Evolutionary conservation across 495 filamentous ascomycete species (phyloP), one percentile per base, ranked within the genome.

Genomic region (Durotheca rogersii): DNA sequence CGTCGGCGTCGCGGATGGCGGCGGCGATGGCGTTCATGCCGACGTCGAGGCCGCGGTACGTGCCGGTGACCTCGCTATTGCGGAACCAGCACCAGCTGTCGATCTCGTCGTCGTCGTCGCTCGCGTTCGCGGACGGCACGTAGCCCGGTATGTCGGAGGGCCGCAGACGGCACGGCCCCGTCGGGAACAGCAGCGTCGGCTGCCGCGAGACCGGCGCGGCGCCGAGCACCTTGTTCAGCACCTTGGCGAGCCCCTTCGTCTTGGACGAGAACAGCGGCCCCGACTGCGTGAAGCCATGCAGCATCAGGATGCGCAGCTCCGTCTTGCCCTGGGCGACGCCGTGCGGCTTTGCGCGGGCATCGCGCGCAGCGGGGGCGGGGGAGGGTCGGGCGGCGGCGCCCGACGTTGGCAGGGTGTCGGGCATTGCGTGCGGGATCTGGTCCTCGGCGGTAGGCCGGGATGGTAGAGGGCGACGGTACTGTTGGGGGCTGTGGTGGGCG

Each of bases 1-100:
- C 81, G 0, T 78, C 79, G 61, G 61, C 82, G n/a, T 71, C 69
- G 12, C 64, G 52, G 7, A 95, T 76, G 0, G 78, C 67, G 27
- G 72, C 57, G 0, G 84, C 88, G 3, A 96, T 64, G 6, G 61
- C 43, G 0, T 46, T 64, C 39, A 95, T 73, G 0, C 88, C 88
- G 14, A 73, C 68, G 16, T 84, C 79, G 0, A 96, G 57, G 0
- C 85, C 83, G 6, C 72, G 68, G 66, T 94, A 96, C 5, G 60
- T 56, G 4, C 81, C 77, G 0, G 62, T 69, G 0, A 75, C 75
- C 10, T 79, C 75, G 53, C 84, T 83, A n/a, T 82, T 79, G 30
- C 83, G 76, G 80, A 82, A 96, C 93, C 92, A 97, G n/a, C 77
- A 87, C 75, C 82, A 95, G 15, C 77, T 72, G 50, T 93, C 89